Evolutionary conservation across 495 filamentous ascomycete species (phyloP), one percentile per base, ranked within the genome.

Genomic region (Daldinia vernicosa): DNA sequence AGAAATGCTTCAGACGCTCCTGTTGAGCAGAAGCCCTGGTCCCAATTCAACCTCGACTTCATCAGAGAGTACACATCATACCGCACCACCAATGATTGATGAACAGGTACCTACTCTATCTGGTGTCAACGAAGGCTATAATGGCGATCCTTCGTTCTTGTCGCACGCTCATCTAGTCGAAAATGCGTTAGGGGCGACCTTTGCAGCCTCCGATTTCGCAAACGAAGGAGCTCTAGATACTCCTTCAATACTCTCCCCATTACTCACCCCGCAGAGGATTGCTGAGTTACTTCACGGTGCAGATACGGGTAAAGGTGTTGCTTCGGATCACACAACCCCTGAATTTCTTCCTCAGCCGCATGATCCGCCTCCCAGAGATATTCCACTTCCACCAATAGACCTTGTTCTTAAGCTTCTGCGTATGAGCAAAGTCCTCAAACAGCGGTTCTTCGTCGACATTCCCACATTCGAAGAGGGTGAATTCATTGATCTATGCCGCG

Each of bases 401-500:
- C 17, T 69, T 6, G 55, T 65, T 9, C 74, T 76, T 15, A 74
- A 69, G 24, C 39, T 76, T 14, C 47, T 76, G 22, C 74, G 74
- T 8, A 60, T 76, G 26, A 24, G 55, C 1, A 73, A 70, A 40
- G 14, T 45, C 14, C 56, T 68, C 1, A 63, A 68, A 24, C 74
- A 76, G 32, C 70, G 71, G 7, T 73, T 73, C 39, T 76, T 76
- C 47, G 35, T 71, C 4, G 74, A 76, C 24, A 15, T 76, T 0
- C 70, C 74, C 7, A 75, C 80, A 35, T 73, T 88, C 6, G 67
- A 80, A 2, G 63, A 85, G 27, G 83, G 87, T 2, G 82, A 86
- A 39, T 88, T 90, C 55, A 77, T 79, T 37, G 83, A 85, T 8
- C 81, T 83, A 60, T 89, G 86, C 71, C 84, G 84, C 3, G 78